Base-by-base conservation (phyloP, 495 filamentous ascomycete genomes). In the Sabuloglossum arenarium region DNA sequence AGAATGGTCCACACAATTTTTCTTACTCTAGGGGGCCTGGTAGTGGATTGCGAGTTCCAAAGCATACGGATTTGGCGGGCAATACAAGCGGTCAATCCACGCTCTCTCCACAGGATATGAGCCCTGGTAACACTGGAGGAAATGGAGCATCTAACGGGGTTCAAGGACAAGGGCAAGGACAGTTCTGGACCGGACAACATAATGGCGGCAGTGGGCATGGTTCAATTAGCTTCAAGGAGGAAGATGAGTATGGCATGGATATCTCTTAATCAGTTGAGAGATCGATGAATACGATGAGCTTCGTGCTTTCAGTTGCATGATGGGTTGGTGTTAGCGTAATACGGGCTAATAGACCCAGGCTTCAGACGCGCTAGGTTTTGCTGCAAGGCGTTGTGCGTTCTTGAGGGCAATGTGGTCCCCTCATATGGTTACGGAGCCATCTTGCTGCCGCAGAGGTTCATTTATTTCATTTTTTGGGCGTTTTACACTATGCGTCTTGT, bases 21-120 rank as follows among this genome's bases (percentile, higher is more conserved):
- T 74, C 72, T 25, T 98, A 98, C 70, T 84, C 86, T 19, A 79
- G 91, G 52, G 80, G 74, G n/a, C 79, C 82, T 16, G 93, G 91
- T 28, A 81, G 77, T 27, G 88, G 88, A 19, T 77, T 97, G 6
- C 80, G 88, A 12, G 91, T 98, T 16, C 91, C 91, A 19, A 83
- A 89, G 56, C 86, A 91, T 66, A 98, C 91, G 30, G 90, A 94
- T 66, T 75, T 87, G 59, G 86, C 87, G 56, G 91, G 91, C 11
- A 70, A 80, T 14, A 62, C 66, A n/a, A 71, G 56, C 54, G 28
- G 52, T 60, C 60, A 58, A 61, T 68, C 62, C 55, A 68, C 66
- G 1, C 61, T 77, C 61, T 75, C 75, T 54, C 78, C 74, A 14
- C 79, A 76, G 62, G 81, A 83, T 32, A 64, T 88, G 50, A 90